Conservation (phyloP, 2,329 filamentous ascomycete genomes). For the Calycina herbarum region DNA sequence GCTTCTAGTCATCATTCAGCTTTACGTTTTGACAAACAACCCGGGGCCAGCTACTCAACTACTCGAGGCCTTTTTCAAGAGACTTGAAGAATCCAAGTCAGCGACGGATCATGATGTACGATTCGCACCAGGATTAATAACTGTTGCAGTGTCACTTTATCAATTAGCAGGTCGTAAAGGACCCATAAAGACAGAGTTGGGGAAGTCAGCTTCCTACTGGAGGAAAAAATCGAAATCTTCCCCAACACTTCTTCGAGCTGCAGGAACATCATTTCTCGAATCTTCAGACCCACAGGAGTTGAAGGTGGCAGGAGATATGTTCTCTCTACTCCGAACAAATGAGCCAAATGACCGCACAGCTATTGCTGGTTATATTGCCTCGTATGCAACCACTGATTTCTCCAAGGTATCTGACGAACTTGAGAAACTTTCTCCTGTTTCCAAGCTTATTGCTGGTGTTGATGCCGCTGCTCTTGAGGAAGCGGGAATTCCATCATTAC, state of each 20-base stretch:
- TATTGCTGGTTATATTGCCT: slow-evolving; percentile 82
- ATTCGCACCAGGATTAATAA: slow-evolving; percentile 82
- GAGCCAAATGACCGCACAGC: slow-evolving; percentile 69
- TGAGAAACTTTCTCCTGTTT: slow-evolving; percentile 59
- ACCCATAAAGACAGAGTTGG: slow-evolving; percentile 71
- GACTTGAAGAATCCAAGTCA: slow-evolving; percentile 62
- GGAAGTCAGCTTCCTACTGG: slow-evolving; percentile 82
- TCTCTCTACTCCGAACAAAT: slow-evolving; percentile 66
- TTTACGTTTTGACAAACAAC: slow-evolving; percentile 74
- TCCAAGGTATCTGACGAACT: slow-evolving; percentile 56
- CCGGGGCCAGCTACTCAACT: slow-evolving; percentile 71
- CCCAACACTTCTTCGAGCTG: slow-evolving; percentile 73
- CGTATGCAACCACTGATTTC: slow-evolving; percentile 65
- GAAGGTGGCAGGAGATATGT: slow-evolving; percentile 72
- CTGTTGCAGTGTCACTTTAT: slow-evolving; percentile 77
- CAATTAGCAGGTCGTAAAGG: slow-evolving; percentile 70
- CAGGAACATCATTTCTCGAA: slow-evolving; percentile 78
- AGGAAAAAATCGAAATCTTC: slow-evolving; percentile 58
- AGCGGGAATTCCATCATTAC: slow-evolving; percentile 61
- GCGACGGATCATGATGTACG: slow-evolving; percentile 66
- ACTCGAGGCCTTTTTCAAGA: slow-evolving; percentile 72
- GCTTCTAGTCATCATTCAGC: slow-evolving; percentile 75
- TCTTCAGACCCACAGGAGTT: slow-evolving; percentile 71
- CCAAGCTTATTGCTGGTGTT: slow-evolving; percentile 59
- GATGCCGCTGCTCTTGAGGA: slow-evolving; percentile 63